Percentiles rank a stretch among this genome's conserved stretches.
Evolutionary conservation across 2,329 filamentous ascomycete genomes (phyloP).

Genomic region (Pseudonectria foliicola): DNA sequence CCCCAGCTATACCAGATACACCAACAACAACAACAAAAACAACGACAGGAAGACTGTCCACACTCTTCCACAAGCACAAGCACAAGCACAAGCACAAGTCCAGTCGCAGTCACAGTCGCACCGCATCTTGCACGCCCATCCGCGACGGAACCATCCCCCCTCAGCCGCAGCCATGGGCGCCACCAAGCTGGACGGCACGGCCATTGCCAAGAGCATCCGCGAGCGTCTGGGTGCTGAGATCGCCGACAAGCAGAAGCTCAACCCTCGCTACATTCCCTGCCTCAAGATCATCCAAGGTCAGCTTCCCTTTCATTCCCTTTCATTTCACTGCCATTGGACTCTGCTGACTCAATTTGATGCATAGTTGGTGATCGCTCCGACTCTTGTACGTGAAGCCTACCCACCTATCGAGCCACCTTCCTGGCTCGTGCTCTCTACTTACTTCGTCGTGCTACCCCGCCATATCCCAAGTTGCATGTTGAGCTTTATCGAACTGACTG

Average conservation of each 20-base stretch:
- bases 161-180: slow-evolving; percentile 67
- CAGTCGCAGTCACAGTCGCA: background rate
- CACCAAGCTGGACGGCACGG: slow-evolving; percentile 89
- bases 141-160: slow-evolving; percentile 33
- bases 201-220: slow-evolving; percentile 86
- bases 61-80: too few species aligned
- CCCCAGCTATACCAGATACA: too few species aligned
- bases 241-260: slow-evolving; percentile 68
- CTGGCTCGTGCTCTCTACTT: too few species aligned
- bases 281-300: slow-evolving; percentile 92
- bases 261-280: slow-evolving; percentile 81
- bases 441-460: slow-evolving; percentile 15
- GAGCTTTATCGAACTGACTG: slow-evolving; percentile 8
- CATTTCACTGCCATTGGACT: slow-evolving; percentile 4
- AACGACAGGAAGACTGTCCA: too few species aligned
- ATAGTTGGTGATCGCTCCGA: slow-evolving; percentile 87
- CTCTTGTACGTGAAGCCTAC: slow-evolving; percentile 58
- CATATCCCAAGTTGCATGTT: slow-evolving; percentile 7
- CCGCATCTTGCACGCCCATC: background rate
- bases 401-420: too few species aligned
- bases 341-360: slow-evolving; percentile 16
- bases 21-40: too few species aligned
- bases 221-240: slow-evolving; percentile 77
- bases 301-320: slow-evolving; percentile 15
- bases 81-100: too few species aligned